phyloP scores from a whole-genome alignment of 179 eudicot species.

The Corrigiola litoralis region DNA sequence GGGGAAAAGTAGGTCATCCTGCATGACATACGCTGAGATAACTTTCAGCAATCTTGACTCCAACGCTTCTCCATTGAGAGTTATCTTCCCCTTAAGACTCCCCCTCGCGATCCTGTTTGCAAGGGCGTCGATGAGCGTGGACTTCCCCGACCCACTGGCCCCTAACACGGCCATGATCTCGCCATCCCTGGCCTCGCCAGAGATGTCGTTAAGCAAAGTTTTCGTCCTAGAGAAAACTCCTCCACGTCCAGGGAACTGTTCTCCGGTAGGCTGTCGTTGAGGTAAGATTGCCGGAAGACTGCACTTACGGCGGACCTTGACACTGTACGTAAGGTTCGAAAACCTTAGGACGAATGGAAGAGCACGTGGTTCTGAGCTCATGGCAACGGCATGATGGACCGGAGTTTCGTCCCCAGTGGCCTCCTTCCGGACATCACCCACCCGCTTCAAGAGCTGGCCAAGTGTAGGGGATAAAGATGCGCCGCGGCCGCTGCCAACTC shows the following conservation, averaged over 20 bases:
- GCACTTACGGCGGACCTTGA: constrained; percentile 31
- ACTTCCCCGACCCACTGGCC: constrained; percentile 56
- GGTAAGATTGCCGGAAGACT: not conserved
- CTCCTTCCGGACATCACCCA: constrained; percentile 60
- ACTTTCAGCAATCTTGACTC: constrained; percentile 47
- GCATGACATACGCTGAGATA: constrained; percentile 53
- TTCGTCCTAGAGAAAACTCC: constrained; percentile 30
- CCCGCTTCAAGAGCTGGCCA: constrained; percentile 63
- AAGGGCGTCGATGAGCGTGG: constrained; percentile 50
- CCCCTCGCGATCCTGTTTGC: constrained; percentile 53
- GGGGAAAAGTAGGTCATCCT: constrained; percentile 47
- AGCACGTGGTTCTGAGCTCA: constrained; percentile 38
- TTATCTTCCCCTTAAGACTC: constrained; percentile 36
- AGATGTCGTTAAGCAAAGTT: constrained; percentile 36
- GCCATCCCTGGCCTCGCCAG: constrained; percentile 52
- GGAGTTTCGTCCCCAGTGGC: constrained; percentile 76
- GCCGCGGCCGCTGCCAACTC: not conserved
- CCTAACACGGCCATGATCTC: constrained; percentile 52
- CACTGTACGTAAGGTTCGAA: constrained; percentile 37
- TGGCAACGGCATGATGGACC: constrained; percentile 45
- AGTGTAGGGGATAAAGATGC: constrained; percentile 53
- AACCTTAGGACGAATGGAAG: constrained; percentile 58
- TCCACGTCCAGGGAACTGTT: not conserved
- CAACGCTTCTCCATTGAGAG: constrained; percentile 40
- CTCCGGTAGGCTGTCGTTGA: not conserved